These are phyloP conservation scores for Alliaria petiolata DNA, from an alignment of 345 rosid genomes.

Conservation along the genomic window DNA sequence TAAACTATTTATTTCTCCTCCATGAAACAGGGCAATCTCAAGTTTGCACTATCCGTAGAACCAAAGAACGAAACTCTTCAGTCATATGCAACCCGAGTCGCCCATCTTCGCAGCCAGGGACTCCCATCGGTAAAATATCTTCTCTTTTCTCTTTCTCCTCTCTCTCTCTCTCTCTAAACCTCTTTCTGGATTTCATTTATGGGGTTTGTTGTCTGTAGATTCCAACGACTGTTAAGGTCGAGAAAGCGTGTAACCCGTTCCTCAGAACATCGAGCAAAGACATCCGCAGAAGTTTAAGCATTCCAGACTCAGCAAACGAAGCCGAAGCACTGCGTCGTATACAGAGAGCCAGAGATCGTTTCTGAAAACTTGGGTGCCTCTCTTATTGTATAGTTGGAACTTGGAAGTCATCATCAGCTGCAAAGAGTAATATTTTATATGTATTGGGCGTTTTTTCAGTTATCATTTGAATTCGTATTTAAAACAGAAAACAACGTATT, in stretches of 20 bases:
- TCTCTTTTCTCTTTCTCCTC: neutral
- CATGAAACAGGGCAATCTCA: slow-evolving; percentile 68
- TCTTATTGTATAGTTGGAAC: slow-evolving; percentile 44
- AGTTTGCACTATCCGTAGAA: slow-evolving; percentile 89
- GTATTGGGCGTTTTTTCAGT: slow-evolving; percentile 5
- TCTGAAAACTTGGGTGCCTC: slow-evolving; percentile 28
- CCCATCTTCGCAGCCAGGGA: slow-evolving; percentile 78
- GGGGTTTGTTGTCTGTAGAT: slow-evolving; percentile 41
- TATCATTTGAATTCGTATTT: slow-evolving; percentile 18
- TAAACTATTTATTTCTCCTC: neutral
- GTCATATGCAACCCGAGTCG: slow-evolving; percentile 71
- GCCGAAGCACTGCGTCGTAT: slow-evolving; percentile 68
- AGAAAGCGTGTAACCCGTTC: slow-evolving; percentile 91
- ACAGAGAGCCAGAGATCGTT: slow-evolving; percentile 74
- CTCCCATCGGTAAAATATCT: slow-evolving; percentile 61
- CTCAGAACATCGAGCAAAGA: slow-evolving; percentile 68
- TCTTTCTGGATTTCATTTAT: neutral
- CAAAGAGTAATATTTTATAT: slow-evolving; percentile 13
- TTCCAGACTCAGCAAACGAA: slow-evolving; percentile 60
- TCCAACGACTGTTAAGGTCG: slow-evolving; percentile 72
- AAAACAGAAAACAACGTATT: slow-evolving; percentile 1
- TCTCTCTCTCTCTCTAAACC: neutral
- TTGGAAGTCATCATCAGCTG: slow-evolving; percentile 14
- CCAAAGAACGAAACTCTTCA: slow-evolving; percentile 83
- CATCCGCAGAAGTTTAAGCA: slow-evolving; percentile 56